Conservation (phyloP, 2,329 filamentous ascomycete species). For the Penicillium psychrosexuale region DNA sequence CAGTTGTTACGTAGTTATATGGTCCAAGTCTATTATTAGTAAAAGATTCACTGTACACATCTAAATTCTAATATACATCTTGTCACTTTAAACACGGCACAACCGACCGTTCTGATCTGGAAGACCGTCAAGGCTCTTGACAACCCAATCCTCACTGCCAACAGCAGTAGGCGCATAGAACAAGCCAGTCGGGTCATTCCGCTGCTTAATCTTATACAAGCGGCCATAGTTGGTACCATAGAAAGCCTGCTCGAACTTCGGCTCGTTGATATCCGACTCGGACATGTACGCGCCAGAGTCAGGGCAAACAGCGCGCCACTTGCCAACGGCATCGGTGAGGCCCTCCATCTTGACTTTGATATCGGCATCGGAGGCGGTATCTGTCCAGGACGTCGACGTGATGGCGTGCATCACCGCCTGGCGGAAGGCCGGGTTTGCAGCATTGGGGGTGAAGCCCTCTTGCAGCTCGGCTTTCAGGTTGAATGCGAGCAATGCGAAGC, state of each 20-base stretch:
- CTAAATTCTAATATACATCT: neutral
- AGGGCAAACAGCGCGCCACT: slow-evolving; percentile 27
- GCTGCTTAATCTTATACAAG: slow-evolving; percentile 46
- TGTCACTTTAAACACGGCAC: slow-evolving; percentile 26
- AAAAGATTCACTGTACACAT: neutral
- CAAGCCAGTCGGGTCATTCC: slow-evolving; percentile 50
- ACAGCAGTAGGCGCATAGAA: slow-evolving; percentile 53
- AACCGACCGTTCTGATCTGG: slow-evolving; percentile 41
- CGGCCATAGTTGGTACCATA: slow-evolving; percentile 30
- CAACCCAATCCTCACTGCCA: slow-evolving; percentile 53
- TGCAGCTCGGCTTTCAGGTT: slow-evolving; percentile 32
- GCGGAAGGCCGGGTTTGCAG: slow-evolving; percentile 28
- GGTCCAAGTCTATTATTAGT: neutral
- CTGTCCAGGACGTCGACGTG: slow-evolving; percentile 23
- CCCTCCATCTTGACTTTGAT: slow-evolving; percentile 27
- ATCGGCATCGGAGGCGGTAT: slow-evolving; percentile 35
- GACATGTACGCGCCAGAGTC: slow-evolving; percentile 39
- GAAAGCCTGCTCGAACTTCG: slow-evolving; percentile 32
- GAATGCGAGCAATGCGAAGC: slow-evolving; percentile 30
- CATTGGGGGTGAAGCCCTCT: slow-evolving; percentile 13
- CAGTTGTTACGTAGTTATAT: neutral
- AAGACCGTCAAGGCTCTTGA: slow-evolving; percentile 31
- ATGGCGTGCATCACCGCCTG: slow-evolving; percentile 27
- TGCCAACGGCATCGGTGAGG: slow-evolving; percentile 20
- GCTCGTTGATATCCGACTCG: slow-evolving; percentile 49